Percentiles rank a stretch among this genome's conserved stretches.
phyloP scores from a whole-genome alignment of 1,139 yeast genomes.

The Saccharomyces hybrid region DNA sequence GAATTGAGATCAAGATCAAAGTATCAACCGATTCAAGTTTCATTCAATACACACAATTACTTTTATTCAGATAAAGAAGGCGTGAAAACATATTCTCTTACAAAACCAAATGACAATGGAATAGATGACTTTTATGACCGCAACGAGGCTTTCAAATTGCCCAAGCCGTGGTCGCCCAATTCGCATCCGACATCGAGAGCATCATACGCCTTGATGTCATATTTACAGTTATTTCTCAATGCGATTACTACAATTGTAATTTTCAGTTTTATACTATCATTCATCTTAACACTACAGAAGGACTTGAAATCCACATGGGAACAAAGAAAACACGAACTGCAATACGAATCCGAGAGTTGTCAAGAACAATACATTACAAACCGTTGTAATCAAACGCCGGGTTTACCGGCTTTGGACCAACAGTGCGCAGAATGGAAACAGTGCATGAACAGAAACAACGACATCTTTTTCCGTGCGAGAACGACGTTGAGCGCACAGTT shows the following conservation, averaged over 20 bases:
- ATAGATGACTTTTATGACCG: conserved; percentile 1
- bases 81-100: not conserved
- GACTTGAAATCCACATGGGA: conserved; percentile 70
- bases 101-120: not conserved
- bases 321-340: conserved; percentile 52
- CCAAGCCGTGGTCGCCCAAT: conserved; percentile 29
- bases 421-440: conserved; percentile 68
- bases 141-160: conserved; percentile 14
- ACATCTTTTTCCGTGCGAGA: conserved; percentile 64
- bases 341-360: conserved; percentile 62
- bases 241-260: conserved; percentile 48
- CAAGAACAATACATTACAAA: conserved; percentile 62
- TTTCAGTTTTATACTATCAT: conserved; percentile 46
- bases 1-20: conserved; percentile 8
- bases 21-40: conserved; percentile 12
- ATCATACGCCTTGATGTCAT: conserved; percentile 62
- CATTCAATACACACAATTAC: conserved; percentile 17
- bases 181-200: conserved; percentile 38
- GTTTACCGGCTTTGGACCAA: conserved; percentile 69
- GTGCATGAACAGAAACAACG: conserved; percentile 85
- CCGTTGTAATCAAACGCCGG: conserved; percentile 50
- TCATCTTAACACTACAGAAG: conserved; percentile 52
- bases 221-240: conserved; percentile 65
- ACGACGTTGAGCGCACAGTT: conserved; percentile 62
- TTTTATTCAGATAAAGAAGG: conserved; percentile 7